phyloP scores from a whole-genome alignment of 768 basidiomycete species.

The Mycena amicta region DNA sequence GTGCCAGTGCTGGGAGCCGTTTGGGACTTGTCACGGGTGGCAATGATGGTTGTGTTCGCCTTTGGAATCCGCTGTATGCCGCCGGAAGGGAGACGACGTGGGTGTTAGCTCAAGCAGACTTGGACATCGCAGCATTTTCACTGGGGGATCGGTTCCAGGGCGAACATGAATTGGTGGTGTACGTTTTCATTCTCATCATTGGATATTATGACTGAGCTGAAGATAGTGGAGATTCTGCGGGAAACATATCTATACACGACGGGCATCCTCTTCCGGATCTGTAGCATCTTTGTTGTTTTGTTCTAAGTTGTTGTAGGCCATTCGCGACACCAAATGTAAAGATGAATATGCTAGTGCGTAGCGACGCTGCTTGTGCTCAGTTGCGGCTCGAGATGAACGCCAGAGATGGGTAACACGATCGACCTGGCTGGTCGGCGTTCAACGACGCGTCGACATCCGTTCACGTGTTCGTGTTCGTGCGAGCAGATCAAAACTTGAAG shows the following conservation, averaged over 20 bases:
- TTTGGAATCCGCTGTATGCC: slow-evolving; percentile 57
- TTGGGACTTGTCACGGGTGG: slow-evolving; percentile 64
- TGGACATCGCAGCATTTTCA: slow-evolving; percentile 61
- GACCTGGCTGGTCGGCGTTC: too few relatives aligned
- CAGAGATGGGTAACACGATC: too few relatives aligned
- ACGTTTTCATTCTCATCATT: background rate
- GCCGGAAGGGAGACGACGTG: slow-evolving; percentile 47
- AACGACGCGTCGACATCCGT: background rate
- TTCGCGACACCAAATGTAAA: too few relatives aligned
- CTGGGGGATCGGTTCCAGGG: slow-evolving; percentile 55
- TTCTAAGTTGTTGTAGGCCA: too few relatives aligned
- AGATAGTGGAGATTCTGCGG: slow-evolving; percentile 52
- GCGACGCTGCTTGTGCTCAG: too few relatives aligned
- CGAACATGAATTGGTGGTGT: slow-evolving; percentile 66
- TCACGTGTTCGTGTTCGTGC: too few relatives aligned
- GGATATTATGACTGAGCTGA: background rate
- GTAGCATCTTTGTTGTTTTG: too few relatives aligned
- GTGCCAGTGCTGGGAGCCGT: slow-evolving; percentile 35
- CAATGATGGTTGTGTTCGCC: slow-evolving; percentile 68
- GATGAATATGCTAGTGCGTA: too few relatives aligned
- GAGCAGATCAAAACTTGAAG: background rate
- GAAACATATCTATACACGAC: slow-evolving; percentile 51
- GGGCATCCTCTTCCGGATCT: too few relatives aligned
- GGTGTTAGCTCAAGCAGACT: slow-evolving; percentile 53
- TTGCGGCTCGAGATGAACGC: too few relatives aligned